A percentile compares a stretch with the other conserved stretches of the same genome.
phyloP scores from a whole-genome alignment of 768 basidiomycete species.

The Tylopilus rubrobrunneus region DNA sequence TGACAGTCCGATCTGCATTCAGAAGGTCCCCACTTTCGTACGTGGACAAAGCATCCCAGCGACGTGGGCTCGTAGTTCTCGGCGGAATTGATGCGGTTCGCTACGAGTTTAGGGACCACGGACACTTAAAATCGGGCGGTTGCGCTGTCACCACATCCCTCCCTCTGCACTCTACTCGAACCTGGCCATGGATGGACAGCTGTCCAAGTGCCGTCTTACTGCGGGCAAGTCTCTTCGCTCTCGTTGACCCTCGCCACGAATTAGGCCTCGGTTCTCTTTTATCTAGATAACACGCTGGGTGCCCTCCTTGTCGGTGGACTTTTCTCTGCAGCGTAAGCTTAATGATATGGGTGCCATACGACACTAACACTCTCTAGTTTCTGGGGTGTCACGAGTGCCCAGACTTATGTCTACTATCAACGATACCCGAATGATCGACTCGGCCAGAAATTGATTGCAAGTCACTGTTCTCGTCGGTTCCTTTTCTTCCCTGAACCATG shows the following conservation, averaged over 20 bases:
- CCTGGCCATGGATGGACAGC: not conserved
- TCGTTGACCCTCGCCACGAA: not conserved
- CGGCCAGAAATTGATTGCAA: constrained; percentile 36
- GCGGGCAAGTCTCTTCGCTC: not conserved
- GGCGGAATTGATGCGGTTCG: not conserved
- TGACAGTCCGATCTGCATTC: not conserved
- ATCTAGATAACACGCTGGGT: constrained; percentile 46
- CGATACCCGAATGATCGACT: constrained; percentile 32
- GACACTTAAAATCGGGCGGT: not conserved
- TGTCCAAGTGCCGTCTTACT: not conserved
- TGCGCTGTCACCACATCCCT: not conserved
- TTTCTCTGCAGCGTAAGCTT: constrained; percentile 47
- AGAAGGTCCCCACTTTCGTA: not conserved
- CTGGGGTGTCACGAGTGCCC: constrained; percentile 53
- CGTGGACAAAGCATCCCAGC: not conserved
- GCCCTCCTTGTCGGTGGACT: constrained; percentile 55
- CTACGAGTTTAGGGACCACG: not conserved
- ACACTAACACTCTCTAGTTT: constrained; percentile 34
- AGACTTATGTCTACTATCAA: constrained; percentile 49
- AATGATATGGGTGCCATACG: not conserved
- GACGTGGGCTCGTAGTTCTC: not conserved
- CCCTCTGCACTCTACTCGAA: not conserved
- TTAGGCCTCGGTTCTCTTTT: constrained; percentile 17
- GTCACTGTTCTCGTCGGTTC: constrained; percentile 7
- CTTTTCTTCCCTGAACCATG: constrained; percentile 26